Conservation (phyloP, 805 yeast species). For the Lipomyces orientalis region DNA sequence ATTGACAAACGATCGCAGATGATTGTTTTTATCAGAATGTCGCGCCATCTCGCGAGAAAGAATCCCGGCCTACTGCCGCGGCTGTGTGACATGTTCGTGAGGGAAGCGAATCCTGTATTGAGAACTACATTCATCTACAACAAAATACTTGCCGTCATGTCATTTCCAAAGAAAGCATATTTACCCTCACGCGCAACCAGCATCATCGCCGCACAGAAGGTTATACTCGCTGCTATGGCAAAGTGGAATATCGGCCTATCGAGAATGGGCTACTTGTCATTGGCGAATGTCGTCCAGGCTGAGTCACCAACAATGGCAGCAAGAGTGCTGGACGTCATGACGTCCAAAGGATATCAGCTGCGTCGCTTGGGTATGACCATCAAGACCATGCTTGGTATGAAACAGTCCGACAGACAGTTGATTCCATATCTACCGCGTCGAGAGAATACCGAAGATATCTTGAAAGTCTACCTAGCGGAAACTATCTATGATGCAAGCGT, state of each 20-base stretch:
- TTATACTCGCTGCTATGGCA: constrained; percentile 16
- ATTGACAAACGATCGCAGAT: constrained; percentile 21
- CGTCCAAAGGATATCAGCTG: constrained; percentile 14
- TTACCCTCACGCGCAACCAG: background rate
- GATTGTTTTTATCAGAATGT: constrained; percentile 13
- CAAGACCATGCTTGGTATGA: constrained; percentile 7
- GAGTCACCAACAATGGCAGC: constrained; percentile 17
- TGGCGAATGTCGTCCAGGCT: constrained; percentile 19
- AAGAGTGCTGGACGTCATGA: constrained; percentile 23
- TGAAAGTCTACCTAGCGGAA: constrained; percentile 5
- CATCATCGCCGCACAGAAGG: constrained; percentile 16
- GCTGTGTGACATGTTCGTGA: constrained; percentile 21
- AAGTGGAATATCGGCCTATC: constrained; percentile 7
- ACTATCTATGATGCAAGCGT: constrained; percentile 16
- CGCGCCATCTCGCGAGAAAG: constrained; percentile 4
- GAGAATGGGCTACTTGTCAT: constrained; percentile 26
- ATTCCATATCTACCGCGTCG: constrained; percentile 22
- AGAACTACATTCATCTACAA: constrained; percentile 24
- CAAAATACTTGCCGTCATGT: constrained; percentile 14
- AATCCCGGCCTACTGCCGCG: constrained; percentile 14
- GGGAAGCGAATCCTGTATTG: background rate
- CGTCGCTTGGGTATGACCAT: constrained; percentile 6
- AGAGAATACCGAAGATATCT: background rate
- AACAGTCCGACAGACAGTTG: constrained; percentile 1
- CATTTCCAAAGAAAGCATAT: constrained; percentile 15